These are phyloP conservation scores for Boletus tomentosulus DNA, from an alignment of 768 basidiomycete genomes.

Conservation along the genomic window DNA sequence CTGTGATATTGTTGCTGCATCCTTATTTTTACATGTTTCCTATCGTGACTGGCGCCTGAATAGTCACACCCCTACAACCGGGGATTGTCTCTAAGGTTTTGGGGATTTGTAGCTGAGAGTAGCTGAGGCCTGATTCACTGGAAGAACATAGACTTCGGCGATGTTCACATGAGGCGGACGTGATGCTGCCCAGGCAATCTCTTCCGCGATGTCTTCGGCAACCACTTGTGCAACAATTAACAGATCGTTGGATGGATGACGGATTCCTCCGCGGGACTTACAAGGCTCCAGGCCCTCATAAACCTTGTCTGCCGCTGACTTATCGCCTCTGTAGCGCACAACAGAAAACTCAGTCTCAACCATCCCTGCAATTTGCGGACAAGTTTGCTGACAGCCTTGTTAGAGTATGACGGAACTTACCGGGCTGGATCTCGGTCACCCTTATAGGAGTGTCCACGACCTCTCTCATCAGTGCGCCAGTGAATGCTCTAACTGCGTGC, in stretches of 20 bases:
- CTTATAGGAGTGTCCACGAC: constrained; percentile 90
- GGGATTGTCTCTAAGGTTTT: constrained; percentile 1
- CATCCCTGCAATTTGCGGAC: constrained; percentile 49
- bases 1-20: constrained; percentile 30
- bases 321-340: constrained; percentile 85
- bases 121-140: constrained; percentile 74
- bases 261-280: constrained; percentile 36
- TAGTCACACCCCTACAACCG: not conserved
- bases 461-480: constrained; percentile 74
- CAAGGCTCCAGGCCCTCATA: constrained; percentile 86
- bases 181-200: constrained; percentile 94
- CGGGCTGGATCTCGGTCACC: constrained; percentile 93
- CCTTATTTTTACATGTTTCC: constrained; percentile 23
- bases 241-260: not conserved
- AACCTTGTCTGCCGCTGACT: constrained; percentile 76
- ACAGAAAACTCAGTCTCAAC: constrained; percentile 93
- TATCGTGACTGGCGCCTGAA: constrained; percentile 1
- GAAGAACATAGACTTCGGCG: constrained; percentile 74
- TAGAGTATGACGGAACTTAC: constrained; percentile 34
- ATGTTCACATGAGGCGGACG: constrained; percentile 92
- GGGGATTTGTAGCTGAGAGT: constrained; percentile 54
- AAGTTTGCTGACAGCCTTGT: not conserved
- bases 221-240: constrained; percentile 47
- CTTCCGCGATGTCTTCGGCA: constrained; percentile 89
- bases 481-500: constrained; percentile 83